Evolutionary conservation across 2,329 filamentous ascomycete species (phyloP).

Genomic region (Sclerotinia minor): DNA sequence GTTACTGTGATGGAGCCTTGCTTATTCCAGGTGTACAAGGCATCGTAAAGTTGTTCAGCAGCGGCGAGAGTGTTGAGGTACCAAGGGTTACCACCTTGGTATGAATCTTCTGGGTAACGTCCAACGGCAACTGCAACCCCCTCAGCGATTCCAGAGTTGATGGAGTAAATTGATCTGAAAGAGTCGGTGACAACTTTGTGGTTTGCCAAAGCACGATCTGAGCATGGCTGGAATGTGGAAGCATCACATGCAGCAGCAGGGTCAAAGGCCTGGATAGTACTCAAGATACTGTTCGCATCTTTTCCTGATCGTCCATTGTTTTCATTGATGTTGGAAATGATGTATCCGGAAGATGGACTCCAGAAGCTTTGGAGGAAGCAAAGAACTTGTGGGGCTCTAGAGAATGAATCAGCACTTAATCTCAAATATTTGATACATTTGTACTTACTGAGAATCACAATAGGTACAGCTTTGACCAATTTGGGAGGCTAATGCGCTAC

Average conservation of each 20-base stretch:
- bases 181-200: slow-evolving; percentile 75
- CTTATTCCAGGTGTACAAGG: slow-evolving; percentile 68
- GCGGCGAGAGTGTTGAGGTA: slow-evolving; percentile 74
- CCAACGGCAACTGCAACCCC: slow-evolving; percentile 64
- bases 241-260: slow-evolving; percentile 65
- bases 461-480: slow-evolving; percentile 60
- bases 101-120: slow-evolving; percentile 70
- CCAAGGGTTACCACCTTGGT: slow-evolving; percentile 81
- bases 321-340: slow-evolving; percentile 67
- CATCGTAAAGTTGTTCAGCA: slow-evolving; percentile 78
- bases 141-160: slow-evolving; percentile 65
- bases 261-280: slow-evolving; percentile 69
- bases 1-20: slow-evolving; percentile 65
- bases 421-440: neutral
- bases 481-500: slow-evolving; percentile 62
- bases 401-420: neutral
- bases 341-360: slow-evolving; percentile 56
- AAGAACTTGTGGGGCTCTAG: slow-evolving; percentile 63
- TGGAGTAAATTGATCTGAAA: slow-evolving; percentile 67
- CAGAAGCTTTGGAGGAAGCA: slow-evolving; percentile 77
- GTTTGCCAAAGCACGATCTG: slow-evolving; percentile 63
- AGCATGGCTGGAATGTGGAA: slow-evolving; percentile 69
- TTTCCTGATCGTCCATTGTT: slow-evolving; percentile 65
- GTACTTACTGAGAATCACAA: slow-evolving; percentile 55
- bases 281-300: slow-evolving; percentile 70